phyloP scores from a whole-genome alignment of 441 rosid species.

The Bocquillonia castaneifolia region DNA sequence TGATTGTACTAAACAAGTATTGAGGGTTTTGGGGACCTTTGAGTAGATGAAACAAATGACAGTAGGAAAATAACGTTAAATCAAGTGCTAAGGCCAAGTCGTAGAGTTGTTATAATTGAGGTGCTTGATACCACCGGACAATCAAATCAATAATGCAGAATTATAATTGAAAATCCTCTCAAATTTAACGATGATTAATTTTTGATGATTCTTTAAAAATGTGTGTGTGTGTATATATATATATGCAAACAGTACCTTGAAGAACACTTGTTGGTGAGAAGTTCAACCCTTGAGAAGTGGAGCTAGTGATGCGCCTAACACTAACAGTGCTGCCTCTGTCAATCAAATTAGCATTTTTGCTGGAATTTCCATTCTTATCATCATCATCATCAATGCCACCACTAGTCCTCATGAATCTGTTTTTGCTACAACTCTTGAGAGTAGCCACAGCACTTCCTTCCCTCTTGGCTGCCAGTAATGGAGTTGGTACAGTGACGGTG shows the following conservation, averaged over 20 bases:
- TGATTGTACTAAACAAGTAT: not conserved
- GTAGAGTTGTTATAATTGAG: no score
- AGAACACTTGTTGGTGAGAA: constrained; percentile 67
- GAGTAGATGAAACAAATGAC: not conserved
- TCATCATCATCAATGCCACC: constrained; percentile 13
- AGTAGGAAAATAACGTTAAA: no score
- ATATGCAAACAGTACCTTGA: constrained; percentile 38
- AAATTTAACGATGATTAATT: no score
- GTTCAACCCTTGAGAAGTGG: constrained; percentile 29
- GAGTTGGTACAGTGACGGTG: constrained; percentile 24
- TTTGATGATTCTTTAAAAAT: no score
- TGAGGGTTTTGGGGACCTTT: not conserved
- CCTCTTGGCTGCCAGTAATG: no score
- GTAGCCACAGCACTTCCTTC: constrained; percentile 4
- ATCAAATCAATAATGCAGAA: no score
- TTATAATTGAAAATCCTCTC: no score
- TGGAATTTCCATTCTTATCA: constrained; percentile 24
- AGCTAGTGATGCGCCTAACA: constrained; percentile 13
- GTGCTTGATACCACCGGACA: no score
- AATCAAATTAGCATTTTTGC: constrained; percentile 14
- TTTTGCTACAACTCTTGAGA: constrained; percentile 8
- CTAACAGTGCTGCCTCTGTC: constrained; percentile 19
- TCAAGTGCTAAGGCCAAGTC: not conserved
- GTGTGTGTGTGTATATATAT: no score
- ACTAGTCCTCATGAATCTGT: no score